Evolutionary conservation across 2,329 filamentous ascomycete species (phyloP), one percentile per base, ranked within the genome.

Genomic region (Penicillium sp.): DNA sequence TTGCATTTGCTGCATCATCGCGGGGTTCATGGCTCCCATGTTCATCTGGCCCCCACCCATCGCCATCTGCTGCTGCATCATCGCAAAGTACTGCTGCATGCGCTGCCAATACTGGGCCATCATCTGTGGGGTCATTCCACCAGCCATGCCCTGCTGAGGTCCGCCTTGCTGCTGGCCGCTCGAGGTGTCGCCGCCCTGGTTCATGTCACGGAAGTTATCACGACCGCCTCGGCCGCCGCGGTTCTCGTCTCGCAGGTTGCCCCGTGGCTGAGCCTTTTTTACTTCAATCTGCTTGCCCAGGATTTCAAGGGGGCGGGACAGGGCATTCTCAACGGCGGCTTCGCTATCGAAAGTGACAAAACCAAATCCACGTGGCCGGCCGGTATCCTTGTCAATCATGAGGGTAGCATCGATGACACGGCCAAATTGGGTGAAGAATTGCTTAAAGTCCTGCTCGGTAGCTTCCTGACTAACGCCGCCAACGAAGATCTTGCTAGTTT

Each of bases 321-420:
- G 82, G 51, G 90, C 95, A 32, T 88, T 86, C 56, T 98, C 93
- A 39, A 98, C 93, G 13, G 93, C 93, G 12, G 88, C 84, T 63
- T 98, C 93, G 57, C 85, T 94, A 71, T 98, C 93, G 60, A 98
- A 98, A 0, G 93, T 98, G 45, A 98, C 93, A 68, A 98, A 98
- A 11, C 93, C 93, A 63, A 98, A 98, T 1, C 93, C 93, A 64
- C 93, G 81, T 3, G 93, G 93, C 36, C 93, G 83, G n/a, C 93
- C 93, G 1, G 93, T 98, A 68, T 98, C 93, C 72, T 98, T 98
- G 69, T 98, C 93, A 84, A 98, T 98, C 93, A 98, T 98, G 2
- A 98, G 82, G 0, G 93, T 98, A 2, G 93, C 93, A 71, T 98
- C 93, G 35, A 98, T 85, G 18, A 98, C 93, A 52, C 91, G 85